Conservation (phyloP, 2,329 filamentous ascomycete species). For the Pestalotiopsis sp. region DNA sequence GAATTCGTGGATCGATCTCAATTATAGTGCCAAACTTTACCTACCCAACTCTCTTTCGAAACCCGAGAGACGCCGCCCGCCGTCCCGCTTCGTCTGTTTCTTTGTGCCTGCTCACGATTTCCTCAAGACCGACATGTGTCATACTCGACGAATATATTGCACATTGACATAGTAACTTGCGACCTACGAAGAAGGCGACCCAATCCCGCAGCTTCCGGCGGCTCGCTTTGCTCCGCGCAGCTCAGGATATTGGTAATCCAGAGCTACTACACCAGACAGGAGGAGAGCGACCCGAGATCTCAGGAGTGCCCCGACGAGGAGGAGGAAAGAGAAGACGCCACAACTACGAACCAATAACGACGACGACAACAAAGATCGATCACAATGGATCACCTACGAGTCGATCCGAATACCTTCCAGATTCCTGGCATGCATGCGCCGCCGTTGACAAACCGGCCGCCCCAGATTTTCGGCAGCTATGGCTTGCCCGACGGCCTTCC, state of each 20-base stretch:
- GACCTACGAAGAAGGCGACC: background rate
- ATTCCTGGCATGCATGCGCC: slow-evolving; percentile 58
- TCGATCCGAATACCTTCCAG: slow-evolving; percentile 50
- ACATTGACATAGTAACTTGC: background rate
- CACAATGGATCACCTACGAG: slow-evolving; percentile 52
- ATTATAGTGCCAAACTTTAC: slow-evolving; percentile 6
- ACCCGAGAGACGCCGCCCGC: background rate
- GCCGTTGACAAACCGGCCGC: slow-evolving; percentile 66
- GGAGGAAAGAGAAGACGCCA: background rate
- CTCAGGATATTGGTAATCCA: background rate
- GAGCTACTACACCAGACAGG: background rate
- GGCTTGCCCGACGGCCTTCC: slow-evolving; percentile 58
- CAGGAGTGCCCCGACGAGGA: background rate
- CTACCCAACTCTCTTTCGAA: background rate
- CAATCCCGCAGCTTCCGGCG: background rate
- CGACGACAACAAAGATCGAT: background rate
- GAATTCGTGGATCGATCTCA: background rate
- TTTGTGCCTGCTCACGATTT: background rate
- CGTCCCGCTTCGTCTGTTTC: background rate
- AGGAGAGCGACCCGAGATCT: background rate
- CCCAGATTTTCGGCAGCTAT: slow-evolving; percentile 71
- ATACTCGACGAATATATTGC: background rate
- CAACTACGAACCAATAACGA: background rate
- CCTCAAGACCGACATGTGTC: background rate
- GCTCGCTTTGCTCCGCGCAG: background rate